Base-by-base conservation (phyloP, 2,329 filamentous ascomycete genomes). In the Pseudopyrenochaeta lycopersici region DNA sequence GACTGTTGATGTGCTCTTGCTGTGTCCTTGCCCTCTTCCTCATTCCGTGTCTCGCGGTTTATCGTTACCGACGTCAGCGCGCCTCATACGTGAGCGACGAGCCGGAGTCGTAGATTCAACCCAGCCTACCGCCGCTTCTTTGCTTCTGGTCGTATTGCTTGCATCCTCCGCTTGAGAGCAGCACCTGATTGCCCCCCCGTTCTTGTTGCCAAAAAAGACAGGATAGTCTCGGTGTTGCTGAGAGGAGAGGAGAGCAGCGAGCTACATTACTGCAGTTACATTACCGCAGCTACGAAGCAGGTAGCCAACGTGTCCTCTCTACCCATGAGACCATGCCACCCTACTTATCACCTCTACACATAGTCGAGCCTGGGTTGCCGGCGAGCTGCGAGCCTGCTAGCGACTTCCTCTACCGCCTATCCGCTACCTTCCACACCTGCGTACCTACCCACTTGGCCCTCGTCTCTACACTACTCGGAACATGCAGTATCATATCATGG, bases 401-500 rank as follows among this genome's bases (percentile, higher is more conserved):
- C 62, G 78, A 81, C 35, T 82, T 88, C 64, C 80, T 89, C 33
- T 73, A 80, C 44, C 74, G 77, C 21, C 69, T 89, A 58, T 89
- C 87, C 54, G 81, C 82, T 7, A 78, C 82, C 46, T 82, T 89
- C 58, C 82, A 86, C 65, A 83, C 82, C 57, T 90, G 87, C 74
- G 76, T 89, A 39, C 87, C 87, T 11, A 88, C 85, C 15, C 82
- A 83, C 48, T 80, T 88, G 49, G 86, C 86, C 18, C 80, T 89
- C 54, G 58, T 87, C 52, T 89, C 87, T 18, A 86, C 84, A 5
- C 57, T 82, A 2, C 78, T 89, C 47, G 87, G 87, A 17, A 81
- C 80, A 0, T 76, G 86, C 55, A 88, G 85, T 65, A 89, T 90
- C 55, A 63, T 87, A 45, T 84, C 86, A 38, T 90, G 87, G 87